A percentile compares a stretch with the other conserved stretches of the same genome.
phyloP scores from a whole-genome alignment of 257 asterid genomes.

The Przewalskia tangutica region DNA sequence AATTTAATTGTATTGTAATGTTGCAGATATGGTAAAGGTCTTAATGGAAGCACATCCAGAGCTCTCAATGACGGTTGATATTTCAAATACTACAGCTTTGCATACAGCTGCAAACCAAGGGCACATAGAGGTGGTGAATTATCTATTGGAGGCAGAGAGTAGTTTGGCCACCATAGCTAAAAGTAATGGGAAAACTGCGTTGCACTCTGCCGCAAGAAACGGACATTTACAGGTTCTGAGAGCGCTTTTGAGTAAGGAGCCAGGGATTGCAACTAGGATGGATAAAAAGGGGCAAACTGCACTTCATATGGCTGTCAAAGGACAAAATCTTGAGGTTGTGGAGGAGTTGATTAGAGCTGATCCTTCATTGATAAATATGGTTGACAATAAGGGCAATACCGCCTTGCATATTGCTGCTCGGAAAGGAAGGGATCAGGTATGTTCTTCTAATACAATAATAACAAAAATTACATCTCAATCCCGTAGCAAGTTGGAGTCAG shows the following conservation, averaged over 20 bases:
- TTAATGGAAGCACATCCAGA: constrained; percentile 41
- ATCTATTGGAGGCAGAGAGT: constrained; percentile 24
- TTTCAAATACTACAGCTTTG: constrained; percentile 34
- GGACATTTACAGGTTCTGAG: constrained; percentile 32
- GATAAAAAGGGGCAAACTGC: constrained; percentile 49
- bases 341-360: constrained; percentile 23
- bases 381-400: constrained; percentile 35
- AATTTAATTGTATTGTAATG: neutral
- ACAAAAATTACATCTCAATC: neutral
- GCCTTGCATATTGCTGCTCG: constrained; percentile 35
- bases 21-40: constrained; percentile 29
- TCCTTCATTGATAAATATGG: constrained; percentile 26
- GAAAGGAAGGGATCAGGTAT: constrained; percentile 32
- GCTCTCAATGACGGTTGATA: constrained; percentile 39
- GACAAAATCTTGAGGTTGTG: constrained; percentile 36
- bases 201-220: constrained; percentile 44
- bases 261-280: constrained; percentile 11
- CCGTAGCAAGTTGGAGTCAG: neutral
- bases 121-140: constrained; percentile 29
- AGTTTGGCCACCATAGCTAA: constrained; percentile 30
- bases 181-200: constrained; percentile 38
- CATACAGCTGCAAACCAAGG: constrained; percentile 43
- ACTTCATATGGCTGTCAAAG: constrained; percentile 50
- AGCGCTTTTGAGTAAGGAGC: constrained; percentile 31
- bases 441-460: neutral